Evolutionary conservation across 139 green algal genomes (phyloP), one percentile per base, ranked within the genome.

Genomic region (Chlamydomonas sp.): DNA sequence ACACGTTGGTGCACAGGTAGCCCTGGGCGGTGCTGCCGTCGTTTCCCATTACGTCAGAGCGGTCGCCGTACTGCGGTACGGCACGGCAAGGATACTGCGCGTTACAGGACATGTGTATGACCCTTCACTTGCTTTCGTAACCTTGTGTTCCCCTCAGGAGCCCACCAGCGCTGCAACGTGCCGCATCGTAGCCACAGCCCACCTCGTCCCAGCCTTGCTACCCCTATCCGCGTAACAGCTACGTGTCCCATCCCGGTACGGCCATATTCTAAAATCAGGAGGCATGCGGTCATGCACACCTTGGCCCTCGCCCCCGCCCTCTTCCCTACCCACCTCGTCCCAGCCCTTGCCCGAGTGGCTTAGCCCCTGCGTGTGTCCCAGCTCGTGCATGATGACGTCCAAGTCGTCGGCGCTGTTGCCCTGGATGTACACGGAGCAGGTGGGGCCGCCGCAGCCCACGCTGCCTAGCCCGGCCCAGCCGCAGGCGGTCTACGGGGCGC

Each of bases 351-450:
- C 84, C 17, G 84, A 75, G 74, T 88, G 84, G 63, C 84, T 88
- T 16, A 88, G 84, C 3, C 84, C 84, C 63, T 77, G 63, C 57
- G 84, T 88, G 84, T 88, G 84, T 63, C 84, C 57, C 63, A 88
- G 63, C 84, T 88, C 84, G 84, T 88, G 84, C 63, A 88, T 78
- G 63, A 74, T 49, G 9, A 88, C 64, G 57, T 17, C 57, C 12
- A 83, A 62, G 63, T 62, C 72, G 4, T 2, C 16, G 8, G 75
- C 75, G 16, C 77, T 78, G 2, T 1, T 10, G 12, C 84, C 84
- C 74, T 88, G 83, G 84, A 88, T 88, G 84, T 83, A 88, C 3
- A 83, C 84, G 5, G 58, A 17, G 63, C 84, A 88, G 49, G 8
- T 63, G 16, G 3, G 14, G 63, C 84, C 75, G 18, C 84, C 76